phyloP scores from a whole-genome alignment of 2,329 filamentous ascomycete genomes.

The Aspergillus tanneri region DNA sequence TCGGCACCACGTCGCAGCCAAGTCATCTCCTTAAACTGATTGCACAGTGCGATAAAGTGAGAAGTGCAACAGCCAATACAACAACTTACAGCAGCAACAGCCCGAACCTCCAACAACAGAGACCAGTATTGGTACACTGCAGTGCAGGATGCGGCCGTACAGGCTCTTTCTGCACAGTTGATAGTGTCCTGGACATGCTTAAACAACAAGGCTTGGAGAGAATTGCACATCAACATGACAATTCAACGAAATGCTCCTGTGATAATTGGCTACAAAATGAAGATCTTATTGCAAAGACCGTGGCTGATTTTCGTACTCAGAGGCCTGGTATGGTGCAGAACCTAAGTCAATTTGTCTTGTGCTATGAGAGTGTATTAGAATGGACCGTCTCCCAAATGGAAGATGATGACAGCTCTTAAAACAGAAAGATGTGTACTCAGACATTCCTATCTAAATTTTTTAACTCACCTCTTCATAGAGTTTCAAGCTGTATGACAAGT shows the following conservation, averaged over 20 bases:
- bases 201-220: conserved; percentile 68
- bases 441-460: not conserved
- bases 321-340: conserved; percentile 96
- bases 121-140: conserved; percentile 89
- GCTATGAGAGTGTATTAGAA: conserved; percentile 91
- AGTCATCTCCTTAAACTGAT: conserved; percentile 82
- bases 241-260: conserved; percentile 23
- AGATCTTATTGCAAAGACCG: conserved; percentile 81
- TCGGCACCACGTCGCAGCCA: conserved; percentile 87
- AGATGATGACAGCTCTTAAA: conserved; percentile 12
- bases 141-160: conserved; percentile 94
- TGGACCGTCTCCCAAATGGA: conserved; percentile 60
- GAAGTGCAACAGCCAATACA: conserved; percentile 40
- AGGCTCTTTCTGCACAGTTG: conserved; percentile 93
- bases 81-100: conserved; percentile 43
- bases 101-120: conserved; percentile 54
- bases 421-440: not conserved
- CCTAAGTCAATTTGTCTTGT: conserved; percentile 87
- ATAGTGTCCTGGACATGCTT: conserved; percentile 93
- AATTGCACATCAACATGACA: conserved; percentile 14
- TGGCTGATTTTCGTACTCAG: conserved; percentile 86
- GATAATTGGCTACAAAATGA: conserved; percentile 68
- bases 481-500: not conserved
- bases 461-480: not conserved
- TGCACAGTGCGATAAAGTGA: conserved; percentile 76